Evolutionary conservation across 2,329 filamentous ascomycete species (phyloP), one percentile per base, ranked within the genome.

Genomic region (Beauveria australis): DNA sequence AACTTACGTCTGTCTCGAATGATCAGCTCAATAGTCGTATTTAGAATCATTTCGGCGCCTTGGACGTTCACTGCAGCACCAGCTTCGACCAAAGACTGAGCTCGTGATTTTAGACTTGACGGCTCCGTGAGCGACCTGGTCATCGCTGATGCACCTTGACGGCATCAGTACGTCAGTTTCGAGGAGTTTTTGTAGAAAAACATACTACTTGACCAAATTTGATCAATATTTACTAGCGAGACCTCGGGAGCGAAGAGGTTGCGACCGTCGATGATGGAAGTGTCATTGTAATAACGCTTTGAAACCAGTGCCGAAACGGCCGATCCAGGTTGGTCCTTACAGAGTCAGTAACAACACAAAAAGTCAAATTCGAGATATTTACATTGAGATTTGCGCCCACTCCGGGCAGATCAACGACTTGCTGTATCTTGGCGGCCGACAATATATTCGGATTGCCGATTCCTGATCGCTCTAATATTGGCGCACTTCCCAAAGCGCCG

Each of bases 401-500:
- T 30, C 81, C 83, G 0, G 81, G 82, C 1, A 83, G 74, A 64
- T 86, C 76, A 1, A 75, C 71, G 28, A 83, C 59, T 9, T 80
- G 73, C 2, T 72, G 66, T 61, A 85, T 80, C n/a, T 73, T 69
- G 63, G 78, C 75, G 8, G 72, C 70, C 16, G 73, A 60, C 6
- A 86, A 73, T 61, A 84, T 77, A 0, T 71, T 66, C 6, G 65
- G 64, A 1, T 78, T 77, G 3, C 83, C 83, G 37, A 86, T 74
- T 49, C 83, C 83, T 22, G 76, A 81, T 7, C 83, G 74, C 67
- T 82, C 81, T 28, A 86, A 75, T 1, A 86, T 70, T 54, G 63
- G 60, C 6, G 63, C 28, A 22, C 56, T 62, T 10, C 63, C 64
- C 28, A 66, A 47, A 14, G 64, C 49, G 9, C 65, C 65, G 3